These are phyloP conservation scores for Coemansia sp. DNA, from an alignment of 192 early-diverging fungal species.

Conservation along the genomic window DNA sequence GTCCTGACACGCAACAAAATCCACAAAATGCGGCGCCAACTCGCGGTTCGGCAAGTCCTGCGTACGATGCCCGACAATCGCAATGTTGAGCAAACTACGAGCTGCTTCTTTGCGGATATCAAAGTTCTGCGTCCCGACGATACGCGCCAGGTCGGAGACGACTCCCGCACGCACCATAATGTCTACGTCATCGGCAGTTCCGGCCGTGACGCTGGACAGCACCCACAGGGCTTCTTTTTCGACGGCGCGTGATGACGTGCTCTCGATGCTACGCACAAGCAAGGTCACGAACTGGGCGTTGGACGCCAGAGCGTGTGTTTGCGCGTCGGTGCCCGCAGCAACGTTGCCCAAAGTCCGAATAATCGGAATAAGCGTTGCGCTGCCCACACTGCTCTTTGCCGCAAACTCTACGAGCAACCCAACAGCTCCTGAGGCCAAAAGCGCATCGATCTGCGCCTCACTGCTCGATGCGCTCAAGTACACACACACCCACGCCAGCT, in stretches of 20 bases:
- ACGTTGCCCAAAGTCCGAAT: constrained; percentile 70
- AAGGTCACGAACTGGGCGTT: constrained; percentile 54
- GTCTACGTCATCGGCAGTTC: constrained; percentile 42
- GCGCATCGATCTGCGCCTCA: constrained; percentile 51
- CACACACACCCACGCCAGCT: constrained; percentile 67
- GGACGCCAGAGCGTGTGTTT: constrained; percentile 53
- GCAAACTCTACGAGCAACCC: constrained; percentile 20
- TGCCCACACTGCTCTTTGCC: constrained; percentile 29
- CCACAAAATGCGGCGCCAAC: constrained; percentile 44
- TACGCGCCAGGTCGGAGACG: constrained; percentile 56
- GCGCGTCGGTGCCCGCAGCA: constrained; percentile 62
- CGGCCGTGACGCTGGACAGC: constrained; percentile 67
- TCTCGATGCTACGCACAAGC: constrained; percentile 32
- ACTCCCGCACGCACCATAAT: constrained; percentile 57
- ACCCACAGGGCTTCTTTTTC: constrained; percentile 75
- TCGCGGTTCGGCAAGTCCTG: constrained; percentile 26
- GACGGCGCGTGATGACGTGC: constrained; percentile 46
- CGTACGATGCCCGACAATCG: constrained; percentile 33
- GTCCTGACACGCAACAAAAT: constrained; percentile 66
- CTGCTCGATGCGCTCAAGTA: constrained; percentile 60
- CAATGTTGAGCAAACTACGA: constrained; percentile 64
- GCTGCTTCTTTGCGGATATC: constrained; percentile 73
- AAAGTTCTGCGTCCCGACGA: constrained; percentile 62
- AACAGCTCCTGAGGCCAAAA: constrained; percentile 43
- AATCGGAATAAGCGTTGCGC: constrained; percentile 54